Evolutionary conservation across 1,139 yeast genomes (phyloP).

Genomic region (Kodamaea anthophila): DNA sequence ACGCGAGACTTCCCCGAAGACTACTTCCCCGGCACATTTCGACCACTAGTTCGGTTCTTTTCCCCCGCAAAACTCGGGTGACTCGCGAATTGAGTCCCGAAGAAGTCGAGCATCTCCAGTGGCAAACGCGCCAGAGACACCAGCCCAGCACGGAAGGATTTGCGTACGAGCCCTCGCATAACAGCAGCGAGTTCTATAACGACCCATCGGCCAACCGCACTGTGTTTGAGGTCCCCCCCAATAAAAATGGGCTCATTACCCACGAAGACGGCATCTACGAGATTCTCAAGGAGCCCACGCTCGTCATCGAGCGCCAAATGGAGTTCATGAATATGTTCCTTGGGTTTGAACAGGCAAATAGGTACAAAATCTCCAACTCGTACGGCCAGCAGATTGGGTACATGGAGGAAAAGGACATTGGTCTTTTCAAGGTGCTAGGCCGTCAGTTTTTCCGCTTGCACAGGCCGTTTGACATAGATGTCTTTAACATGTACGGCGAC

Average conservation of each 20-base stretch:
- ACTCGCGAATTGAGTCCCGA: conserved; percentile 24
- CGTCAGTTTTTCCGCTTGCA: conserved; percentile 80
- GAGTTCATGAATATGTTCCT: conserved; percentile 82
- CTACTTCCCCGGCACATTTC: not conserved
- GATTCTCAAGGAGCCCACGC: conserved; percentile 67
- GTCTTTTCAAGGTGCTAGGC: conserved; percentile 60
- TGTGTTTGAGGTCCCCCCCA: conserved; percentile 31
- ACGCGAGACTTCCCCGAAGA: no score
- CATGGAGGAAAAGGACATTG: conserved; percentile 75
- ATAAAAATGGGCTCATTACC: conserved; percentile 44
- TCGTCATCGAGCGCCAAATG: conserved; percentile 80
- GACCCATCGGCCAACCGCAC: conserved; percentile 24
- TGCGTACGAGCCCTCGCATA: conserved; percentile 25
- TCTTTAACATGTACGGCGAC: conserved; percentile 67
- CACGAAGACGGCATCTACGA: conserved; percentile 51
- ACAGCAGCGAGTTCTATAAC: conserved; percentile 13
- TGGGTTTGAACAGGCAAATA: conserved; percentile 89
- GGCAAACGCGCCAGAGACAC: conserved; percentile 11
- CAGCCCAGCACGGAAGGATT: conserved; percentile 11
- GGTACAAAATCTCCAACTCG: conserved; percentile 67
- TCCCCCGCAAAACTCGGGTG: conserved; percentile 21
- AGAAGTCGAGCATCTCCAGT: conserved; percentile 17
- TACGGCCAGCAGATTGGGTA: conserved; percentile 72
- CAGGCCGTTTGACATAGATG: conserved; percentile 80
- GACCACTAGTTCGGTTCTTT: not conserved